Base-by-base conservation (phyloP, 768 basidiomycete genomes). In the Lentinula aciculospora region DNA sequence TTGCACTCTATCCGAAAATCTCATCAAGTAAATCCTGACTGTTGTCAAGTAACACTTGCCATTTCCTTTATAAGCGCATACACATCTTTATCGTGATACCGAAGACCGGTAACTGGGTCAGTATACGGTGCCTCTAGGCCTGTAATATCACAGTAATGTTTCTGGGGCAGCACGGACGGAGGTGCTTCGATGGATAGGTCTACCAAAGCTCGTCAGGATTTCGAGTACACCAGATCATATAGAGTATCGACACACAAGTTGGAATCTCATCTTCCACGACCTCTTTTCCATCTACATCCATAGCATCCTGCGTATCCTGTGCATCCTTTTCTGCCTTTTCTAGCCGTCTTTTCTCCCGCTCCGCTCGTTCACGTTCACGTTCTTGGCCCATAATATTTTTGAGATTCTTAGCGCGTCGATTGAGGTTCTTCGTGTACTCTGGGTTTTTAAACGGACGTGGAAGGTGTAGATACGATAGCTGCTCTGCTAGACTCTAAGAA, bases 31-130 rank as follows among this genome's bases (percentile, higher is more conserved):
- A 27, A 8, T 5, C 3, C 3, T 9, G n/a, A 21, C 28, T 10
- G 39, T 32, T 1, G 31, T 13, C 53, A 25, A 9, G 9, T 9
- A 12, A 15, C 13, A 67, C 78, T 49, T 58, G 90, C 91, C 65
- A 94, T 71, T 49, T 81, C 78, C 67, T 89, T 89, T 61, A 93
- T 82, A 28, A 91, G 73, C 47, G 91, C 89, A 66, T 92, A 93
- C n/a, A 93, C 82, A 60, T 84, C 89, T 74, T 89, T 91, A 75
- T 93, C 87, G 60, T 93, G 88, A 66, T 88, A 93, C 3, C 92
- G 80, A 9, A 94, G 74, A 1, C 85, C 84, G 0, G 90, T 92
- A 1, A 83, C 81, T 5, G 92, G 91, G 62, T 94, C 89, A 0
- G 88, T 92, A 62, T 93, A 93, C 1, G 87, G 89, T 0, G 88